phyloP scores from a whole-genome alignment of 1,284 basidiomycete genomes.

The Fomitopsis palustris region DNA sequence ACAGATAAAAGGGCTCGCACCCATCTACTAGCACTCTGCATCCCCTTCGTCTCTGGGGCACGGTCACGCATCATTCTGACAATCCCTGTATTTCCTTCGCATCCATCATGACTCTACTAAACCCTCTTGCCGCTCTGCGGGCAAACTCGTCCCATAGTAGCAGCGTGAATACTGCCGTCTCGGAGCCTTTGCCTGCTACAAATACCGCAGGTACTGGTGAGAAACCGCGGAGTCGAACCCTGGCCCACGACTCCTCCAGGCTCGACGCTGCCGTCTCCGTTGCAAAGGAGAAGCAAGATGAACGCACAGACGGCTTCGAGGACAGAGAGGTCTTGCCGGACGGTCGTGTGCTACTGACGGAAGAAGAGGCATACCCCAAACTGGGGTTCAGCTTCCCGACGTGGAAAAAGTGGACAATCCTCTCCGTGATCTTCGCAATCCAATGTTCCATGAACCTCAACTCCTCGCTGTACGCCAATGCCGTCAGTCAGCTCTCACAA shows the following conservation, averaged over 20 bases:
- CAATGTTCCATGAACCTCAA: neutral
- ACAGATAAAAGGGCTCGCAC: neutral
- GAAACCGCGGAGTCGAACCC: neutral
- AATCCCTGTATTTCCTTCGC: neutral
- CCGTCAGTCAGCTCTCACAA: neutral
- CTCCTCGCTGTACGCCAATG: neutral
- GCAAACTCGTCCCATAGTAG: neutral
- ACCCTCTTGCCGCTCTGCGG: neutral
- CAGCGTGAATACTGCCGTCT: neutral
- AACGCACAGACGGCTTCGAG: neutral
- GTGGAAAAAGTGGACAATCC: neutral
- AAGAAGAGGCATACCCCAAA: neutral
- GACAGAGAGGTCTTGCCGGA: neutral
- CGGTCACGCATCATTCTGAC: neutral
- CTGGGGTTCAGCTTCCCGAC: constrained; percentile 1
- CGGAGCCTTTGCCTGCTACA: neutral
- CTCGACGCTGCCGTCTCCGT: neutral
- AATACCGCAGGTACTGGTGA: neutral
- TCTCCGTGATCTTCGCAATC: neutral
- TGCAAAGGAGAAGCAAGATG: neutral
- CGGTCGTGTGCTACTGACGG: neutral
- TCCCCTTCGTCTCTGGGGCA: neutral
- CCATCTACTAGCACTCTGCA: neutral
- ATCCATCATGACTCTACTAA: neutral
- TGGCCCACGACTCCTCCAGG: neutral